A percentile compares a stretch with the other conserved stretches of the same genome.
phyloP scores from a whole-genome alignment of 805 yeast species.

The Yarrowia sp. region DNA sequence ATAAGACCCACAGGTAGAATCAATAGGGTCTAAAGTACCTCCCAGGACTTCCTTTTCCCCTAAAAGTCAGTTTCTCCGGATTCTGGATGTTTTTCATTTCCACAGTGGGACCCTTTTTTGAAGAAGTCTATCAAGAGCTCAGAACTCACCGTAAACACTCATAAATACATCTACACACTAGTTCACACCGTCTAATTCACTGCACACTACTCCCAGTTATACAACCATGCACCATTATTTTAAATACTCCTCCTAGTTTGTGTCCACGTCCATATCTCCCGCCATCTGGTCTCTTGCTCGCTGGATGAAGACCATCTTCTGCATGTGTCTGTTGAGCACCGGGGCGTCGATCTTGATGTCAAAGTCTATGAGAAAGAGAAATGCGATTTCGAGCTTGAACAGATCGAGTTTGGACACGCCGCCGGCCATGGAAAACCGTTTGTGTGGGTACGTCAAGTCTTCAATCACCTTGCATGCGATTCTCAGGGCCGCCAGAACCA shows the following conservation, averaged over 20 bases:
- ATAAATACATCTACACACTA: no score
- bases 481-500: constrained; percentile 56
- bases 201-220: background rate
- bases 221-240: background rate
- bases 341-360: constrained; percentile 49
- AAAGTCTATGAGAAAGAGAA: constrained; percentile 59
- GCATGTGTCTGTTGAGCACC: constrained; percentile 18
- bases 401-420: constrained; percentile 57
- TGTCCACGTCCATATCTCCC: background rate
- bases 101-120: no score
- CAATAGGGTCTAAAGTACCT: no score
- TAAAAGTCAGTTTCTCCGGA: no score
- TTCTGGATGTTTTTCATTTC: no score
- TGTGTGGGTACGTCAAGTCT: constrained; percentile 56
- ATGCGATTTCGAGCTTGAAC: constrained; percentile 58
- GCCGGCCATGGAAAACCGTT: constrained; percentile 57
- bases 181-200: no score
- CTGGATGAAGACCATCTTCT: constrained; percentile 11
- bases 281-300: constrained; percentile 3
- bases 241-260: background rate
- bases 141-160: no score
- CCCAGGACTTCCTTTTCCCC: no score
- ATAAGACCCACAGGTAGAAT: no score
- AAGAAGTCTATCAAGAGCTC: no score
- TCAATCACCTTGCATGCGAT: constrained; percentile 58